Evolutionary conservation across 331 rosid species (phyloP).

Genomic region (Malus hybrid): DNA sequence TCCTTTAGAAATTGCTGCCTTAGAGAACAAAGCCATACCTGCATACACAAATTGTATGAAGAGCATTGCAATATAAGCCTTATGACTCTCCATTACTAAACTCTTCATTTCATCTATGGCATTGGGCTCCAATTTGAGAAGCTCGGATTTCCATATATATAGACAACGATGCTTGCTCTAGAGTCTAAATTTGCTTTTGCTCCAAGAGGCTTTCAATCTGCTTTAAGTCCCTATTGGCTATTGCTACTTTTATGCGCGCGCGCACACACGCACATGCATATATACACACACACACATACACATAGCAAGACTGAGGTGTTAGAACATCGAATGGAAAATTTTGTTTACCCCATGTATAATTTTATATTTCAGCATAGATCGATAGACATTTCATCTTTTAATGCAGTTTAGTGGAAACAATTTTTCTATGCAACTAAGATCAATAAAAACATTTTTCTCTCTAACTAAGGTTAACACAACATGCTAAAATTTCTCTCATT

Average conservation of each 20-base stretch:
- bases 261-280: too few relatives aligned
- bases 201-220: neutral
- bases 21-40: conserved; percentile 91
- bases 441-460: too few relatives aligned
- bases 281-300: neutral
- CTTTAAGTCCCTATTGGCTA: neutral
- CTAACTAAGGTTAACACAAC: too few relatives aligned
- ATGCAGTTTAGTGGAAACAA: too few relatives aligned
- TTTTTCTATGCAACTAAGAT: too few relatives aligned
- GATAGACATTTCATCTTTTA: too few relatives aligned
- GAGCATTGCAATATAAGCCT: conserved; percentile 68
- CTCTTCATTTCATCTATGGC: conserved; percentile 22
- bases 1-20: conserved; percentile 75
- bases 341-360: too few relatives aligned
- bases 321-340: too few relatives aligned
- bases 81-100: conserved; percentile 31
- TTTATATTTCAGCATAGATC: too few relatives aligned
- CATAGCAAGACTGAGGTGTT: neutral
- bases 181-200: neutral
- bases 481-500: too few relatives aligned
- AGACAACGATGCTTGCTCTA: neutral
- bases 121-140: neutral
- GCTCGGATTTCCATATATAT: neutral
- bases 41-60: conserved; percentile 64
- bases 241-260: too few relatives aligned